Conservation (phyloP, 306 rosid genomes). For the Styphnolobium japonicum region DNA sequence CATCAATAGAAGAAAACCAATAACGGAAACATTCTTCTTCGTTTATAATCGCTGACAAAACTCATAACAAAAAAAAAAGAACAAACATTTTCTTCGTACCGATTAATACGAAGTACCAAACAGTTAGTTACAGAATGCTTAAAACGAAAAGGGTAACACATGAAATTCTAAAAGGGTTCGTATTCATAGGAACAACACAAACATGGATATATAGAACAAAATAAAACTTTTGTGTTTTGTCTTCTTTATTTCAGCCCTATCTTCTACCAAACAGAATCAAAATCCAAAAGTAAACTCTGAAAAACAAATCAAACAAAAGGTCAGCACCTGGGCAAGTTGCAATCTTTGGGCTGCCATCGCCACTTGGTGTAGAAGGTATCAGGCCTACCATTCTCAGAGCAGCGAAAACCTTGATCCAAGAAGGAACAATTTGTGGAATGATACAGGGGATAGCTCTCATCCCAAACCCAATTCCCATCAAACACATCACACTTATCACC, state of each 20-base stretch:
- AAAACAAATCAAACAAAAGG: background rate
- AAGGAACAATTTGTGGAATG: constrained; percentile 62
- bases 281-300: background rate
- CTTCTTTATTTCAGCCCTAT: background rate
- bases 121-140: background rate
- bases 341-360: constrained; percentile 87
- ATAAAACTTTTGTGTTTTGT: background rate
- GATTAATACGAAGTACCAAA: background rate
- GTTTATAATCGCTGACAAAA: background rate
- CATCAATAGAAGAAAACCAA: background rate
- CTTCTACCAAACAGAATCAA: constrained; percentile 15
- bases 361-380: constrained; percentile 73
- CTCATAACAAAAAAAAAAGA: background rate
- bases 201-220: background rate
- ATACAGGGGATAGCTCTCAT: constrained; percentile 79
- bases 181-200: background rate
- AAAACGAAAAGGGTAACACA: background rate
- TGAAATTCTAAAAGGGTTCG: background rate
- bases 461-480: constrained; percentile 92
- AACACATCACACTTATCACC: constrained; percentile 60
- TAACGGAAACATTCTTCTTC: background rate
- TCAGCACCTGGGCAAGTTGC: constrained; percentile 81
- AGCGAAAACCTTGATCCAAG: constrained; percentile 73
- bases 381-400: constrained; percentile 74
- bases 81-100: background rate